Conservation (phyloP, 352 stramenopile species). For the Pythium rishiriense region DNA sequence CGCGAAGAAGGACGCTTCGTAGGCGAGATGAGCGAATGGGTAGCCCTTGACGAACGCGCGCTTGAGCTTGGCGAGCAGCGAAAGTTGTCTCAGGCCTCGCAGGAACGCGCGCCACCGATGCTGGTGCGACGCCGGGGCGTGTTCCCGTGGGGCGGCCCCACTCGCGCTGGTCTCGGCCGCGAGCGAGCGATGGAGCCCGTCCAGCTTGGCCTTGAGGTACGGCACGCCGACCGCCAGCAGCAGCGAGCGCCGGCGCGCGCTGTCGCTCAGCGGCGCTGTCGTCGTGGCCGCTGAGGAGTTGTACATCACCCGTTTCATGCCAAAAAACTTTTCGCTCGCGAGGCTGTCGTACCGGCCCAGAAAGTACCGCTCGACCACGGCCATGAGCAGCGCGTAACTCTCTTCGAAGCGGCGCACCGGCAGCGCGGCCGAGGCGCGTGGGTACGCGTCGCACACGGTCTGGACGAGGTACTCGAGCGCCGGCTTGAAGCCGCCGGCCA, state of each 20-base stretch:
- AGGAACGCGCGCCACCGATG: conserved; percentile 39
- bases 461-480: conserved; percentile 77
- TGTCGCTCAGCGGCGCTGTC: conserved; percentile 39
- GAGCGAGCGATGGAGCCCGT: conserved; percentile 57
- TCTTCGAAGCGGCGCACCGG: conserved; percentile 77
- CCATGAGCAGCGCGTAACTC: conserved; percentile 68
- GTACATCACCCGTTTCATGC: conserved; percentile 80
- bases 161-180: conserved; percentile 32
- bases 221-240: conserved; percentile 67
- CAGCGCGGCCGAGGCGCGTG: conserved; percentile 48
- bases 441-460: conserved; percentile 73
- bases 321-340: conserved; percentile 83
- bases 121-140: no score
- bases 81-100: conserved; percentile 44
- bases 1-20: conserved; percentile 80
- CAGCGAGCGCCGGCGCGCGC: conserved; percentile 52
- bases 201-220: conserved; percentile 81
- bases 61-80: conserved; percentile 52
- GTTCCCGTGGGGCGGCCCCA: no score
- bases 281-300: conserved; percentile 20
- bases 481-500: conserved; percentile 73
- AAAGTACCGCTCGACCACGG: conserved; percentile 71
- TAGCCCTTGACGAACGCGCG: conserved; percentile 66
- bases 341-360: conserved; percentile 74
- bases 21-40: conserved; percentile 75